phyloP scores from a whole-genome alignment of 1,139 yeast species.

The Arxiozyma telluris region DNA sequence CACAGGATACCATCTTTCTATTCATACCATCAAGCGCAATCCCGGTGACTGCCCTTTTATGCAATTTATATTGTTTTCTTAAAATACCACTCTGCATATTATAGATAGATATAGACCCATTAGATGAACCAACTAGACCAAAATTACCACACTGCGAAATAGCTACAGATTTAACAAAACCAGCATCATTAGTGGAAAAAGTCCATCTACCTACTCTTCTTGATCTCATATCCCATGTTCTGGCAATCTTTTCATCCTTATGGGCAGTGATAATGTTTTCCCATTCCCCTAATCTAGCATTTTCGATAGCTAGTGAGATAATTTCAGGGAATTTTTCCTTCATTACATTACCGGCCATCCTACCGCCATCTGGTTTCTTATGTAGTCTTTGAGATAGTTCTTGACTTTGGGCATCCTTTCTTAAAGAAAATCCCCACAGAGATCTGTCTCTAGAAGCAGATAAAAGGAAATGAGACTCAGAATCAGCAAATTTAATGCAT shows the following conservation, averaged over 20 bases:
- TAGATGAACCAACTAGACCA: conserved; percentile 83
- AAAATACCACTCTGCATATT: conserved; percentile 84
- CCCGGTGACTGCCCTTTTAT: conserved; percentile 79
- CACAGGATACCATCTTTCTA: conserved; percentile 73
- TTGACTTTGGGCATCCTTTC: conserved; percentile 95
- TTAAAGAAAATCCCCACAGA: conserved; percentile 82
- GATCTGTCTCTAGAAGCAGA: conserved; percentile 85
- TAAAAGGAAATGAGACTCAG: conserved; percentile 70
- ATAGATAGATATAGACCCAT: conserved; percentile 81
- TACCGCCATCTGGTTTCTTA: conserved; percentile 45
- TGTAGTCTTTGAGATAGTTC: conserved; percentile 77
- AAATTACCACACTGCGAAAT: conserved; percentile 94
- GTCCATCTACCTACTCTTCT: conserved; percentile 74
- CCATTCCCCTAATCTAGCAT: conserved; percentile 85
- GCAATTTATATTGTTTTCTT: conserved; percentile 58
- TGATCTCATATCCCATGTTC: conserved; percentile 83
- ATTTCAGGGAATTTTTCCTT: conserved; percentile 67
- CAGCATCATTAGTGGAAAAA: conserved; percentile 66
- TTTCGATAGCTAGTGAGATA: conserved; percentile 61
- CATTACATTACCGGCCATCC: conserved; percentile 47
- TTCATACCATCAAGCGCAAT: conserved; percentile 86
- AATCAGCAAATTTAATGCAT: conserved; percentile 66
- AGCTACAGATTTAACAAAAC: conserved; percentile 70
- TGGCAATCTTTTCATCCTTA: conserved; percentile 71
- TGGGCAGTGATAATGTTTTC: conserved; percentile 91